These are phyloP conservation scores for Lachancea nothofagi DNA, from an alignment of 805 yeast genomes.

Conservation along the genomic window DNA sequence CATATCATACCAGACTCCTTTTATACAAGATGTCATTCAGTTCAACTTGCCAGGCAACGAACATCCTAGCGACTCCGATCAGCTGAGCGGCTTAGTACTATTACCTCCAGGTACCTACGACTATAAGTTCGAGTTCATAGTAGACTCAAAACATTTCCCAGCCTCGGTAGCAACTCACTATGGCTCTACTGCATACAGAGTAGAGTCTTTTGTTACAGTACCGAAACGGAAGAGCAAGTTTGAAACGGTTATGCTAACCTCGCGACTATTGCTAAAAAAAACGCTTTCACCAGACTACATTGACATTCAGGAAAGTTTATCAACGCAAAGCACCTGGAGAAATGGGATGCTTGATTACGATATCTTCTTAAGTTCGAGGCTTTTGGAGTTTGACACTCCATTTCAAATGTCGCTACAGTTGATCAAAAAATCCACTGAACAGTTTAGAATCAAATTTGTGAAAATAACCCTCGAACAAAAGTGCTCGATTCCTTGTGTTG, in stretches of 20 bases:
- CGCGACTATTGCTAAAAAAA: conserved; percentile 3
- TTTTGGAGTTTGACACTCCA: conserved; percentile 9
- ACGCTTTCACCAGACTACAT: conserved; percentile 5
- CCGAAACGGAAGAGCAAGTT: conserved; percentile 3
- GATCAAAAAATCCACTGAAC: neutral
- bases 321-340: conserved; percentile 3
- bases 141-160: conserved; percentile 14
- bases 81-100: neutral
- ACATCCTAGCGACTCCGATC: neutral
- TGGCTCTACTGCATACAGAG: conserved; percentile 16
- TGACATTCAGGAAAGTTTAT: conserved; percentile 1
- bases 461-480: conserved; percentile 6
- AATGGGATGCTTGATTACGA: conserved; percentile 8
- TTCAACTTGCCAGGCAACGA: neutral
- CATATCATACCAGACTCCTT: conserved; percentile 4
- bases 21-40: conserved; percentile 6
- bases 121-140: conserved; percentile 10
- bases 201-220: conserved; percentile 10
- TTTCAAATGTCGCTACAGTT: conserved; percentile 9
- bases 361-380: conserved; percentile 7
- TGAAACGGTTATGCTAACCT: conserved; percentile 10
- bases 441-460: conserved; percentile 1
- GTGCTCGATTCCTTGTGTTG: conserved; percentile 8
- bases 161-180: conserved; percentile 9
- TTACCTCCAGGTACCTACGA: conserved; percentile 9